These are phyloP conservation scores for Cercospora citrullina DNA, from an alignment of 2,329 filamentous ascomycete species.

Conservation along the genomic window DNA sequence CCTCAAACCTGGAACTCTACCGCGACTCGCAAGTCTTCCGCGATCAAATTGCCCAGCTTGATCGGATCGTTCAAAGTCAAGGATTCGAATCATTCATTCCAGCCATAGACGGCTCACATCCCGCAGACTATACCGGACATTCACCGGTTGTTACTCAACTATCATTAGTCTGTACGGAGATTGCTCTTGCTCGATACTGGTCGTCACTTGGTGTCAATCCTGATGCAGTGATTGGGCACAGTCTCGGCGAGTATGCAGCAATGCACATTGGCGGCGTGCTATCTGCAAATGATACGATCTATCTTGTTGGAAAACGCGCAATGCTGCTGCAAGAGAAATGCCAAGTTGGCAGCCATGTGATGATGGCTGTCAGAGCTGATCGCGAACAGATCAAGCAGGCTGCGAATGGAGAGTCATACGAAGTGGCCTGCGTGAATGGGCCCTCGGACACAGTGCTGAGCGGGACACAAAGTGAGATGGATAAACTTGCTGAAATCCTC, in stretches of 20 bases:
- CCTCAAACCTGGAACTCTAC: conserved; percentile 38
- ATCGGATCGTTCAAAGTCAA: conserved; percentile 32
- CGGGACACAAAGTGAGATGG: conserved; percentile 26
- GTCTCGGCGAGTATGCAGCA: conserved; percentile 46
- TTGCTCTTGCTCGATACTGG: conserved; percentile 41
- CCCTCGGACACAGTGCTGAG: conserved; percentile 30
- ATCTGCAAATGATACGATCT: conserved; percentile 37
- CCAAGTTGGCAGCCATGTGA: conserved; percentile 30
- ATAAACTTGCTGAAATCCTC: conserved; percentile 10
- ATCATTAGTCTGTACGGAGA: conserved; percentile 43
- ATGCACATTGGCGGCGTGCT: conserved; percentile 41
- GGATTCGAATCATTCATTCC: conserved; percentile 39
- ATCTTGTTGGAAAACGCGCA: conserved; percentile 41
- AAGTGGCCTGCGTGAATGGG: conserved; percentile 35
- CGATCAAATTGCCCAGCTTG: conserved; percentile 35
- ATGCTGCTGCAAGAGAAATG: conserved; percentile 35
- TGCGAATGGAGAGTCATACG: conserved; percentile 1
- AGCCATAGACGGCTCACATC: conserved; percentile 25
- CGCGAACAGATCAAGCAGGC: conserved; percentile 17
- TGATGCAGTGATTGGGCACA: conserved; percentile 35
- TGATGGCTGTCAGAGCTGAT: conserved; percentile 29
- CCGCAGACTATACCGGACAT: conserved; percentile 1
- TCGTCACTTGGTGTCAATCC: conserved; percentile 36
- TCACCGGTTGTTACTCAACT: conserved; percentile 40
- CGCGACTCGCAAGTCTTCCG: conserved; percentile 35